A percentile compares a stretch with the other conserved stretches of the same genome.
Evolutionary conservation across 192 early-diverging fungal genomes (phyloP).

Genomic region (Backusella macrospora): DNA sequence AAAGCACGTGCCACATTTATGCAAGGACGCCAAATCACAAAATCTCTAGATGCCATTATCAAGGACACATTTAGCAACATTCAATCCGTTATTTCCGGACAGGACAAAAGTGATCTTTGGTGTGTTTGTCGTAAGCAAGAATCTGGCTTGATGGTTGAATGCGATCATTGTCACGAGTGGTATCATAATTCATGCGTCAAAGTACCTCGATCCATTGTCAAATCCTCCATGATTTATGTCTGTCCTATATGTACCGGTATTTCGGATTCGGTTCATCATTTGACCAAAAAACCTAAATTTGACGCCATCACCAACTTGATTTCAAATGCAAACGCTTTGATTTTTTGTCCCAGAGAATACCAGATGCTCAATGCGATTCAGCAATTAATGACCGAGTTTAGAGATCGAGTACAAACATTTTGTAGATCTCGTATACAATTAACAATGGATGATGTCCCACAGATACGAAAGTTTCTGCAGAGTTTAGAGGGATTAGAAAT

Average conservation of each 20-base stretch:
- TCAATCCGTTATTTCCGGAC: background rate
- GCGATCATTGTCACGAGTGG: slow-evolving; percentile 68
- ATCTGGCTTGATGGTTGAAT: slow-evolving; percentile 69
- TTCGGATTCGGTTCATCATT: slow-evolving; percentile 29
- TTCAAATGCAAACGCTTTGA: slow-evolving; percentile 44
- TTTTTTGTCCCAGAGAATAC: slow-evolving; percentile 47
- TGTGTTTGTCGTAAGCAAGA: slow-evolving; percentile 68
- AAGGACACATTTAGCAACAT: slow-evolving; percentile 8
- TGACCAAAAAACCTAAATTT: slow-evolving; percentile 36
- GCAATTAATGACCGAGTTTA: slow-evolving; percentile 12
- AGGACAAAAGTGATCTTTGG: slow-evolving; percentile 34
- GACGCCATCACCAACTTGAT: slow-evolving; percentile 44
- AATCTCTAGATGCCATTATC: slow-evolving; percentile 3
- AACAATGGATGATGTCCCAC: slow-evolving; percentile 31
- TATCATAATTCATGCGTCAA: slow-evolving; percentile 65
- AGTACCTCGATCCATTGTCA: slow-evolving; percentile 46
- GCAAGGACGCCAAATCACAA: slow-evolving; percentile 8
- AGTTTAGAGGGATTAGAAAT: slow-evolving; percentile 48
- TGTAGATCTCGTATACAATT: slow-evolving; percentile 36
- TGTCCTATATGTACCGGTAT: slow-evolving; percentile 58
- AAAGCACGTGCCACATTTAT: slow-evolving; percentile 13
- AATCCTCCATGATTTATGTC: slow-evolving; percentile 47
- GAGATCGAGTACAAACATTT: slow-evolving; percentile 28
- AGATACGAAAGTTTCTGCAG: slow-evolving; percentile 42
- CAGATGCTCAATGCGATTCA: slow-evolving; percentile 20